Evolutionary conservation across 2,329 filamentous ascomycete genomes (phyloP), one percentile per base, ranked within the genome.

Genomic region (Ophiostoma australiae): DNA sequence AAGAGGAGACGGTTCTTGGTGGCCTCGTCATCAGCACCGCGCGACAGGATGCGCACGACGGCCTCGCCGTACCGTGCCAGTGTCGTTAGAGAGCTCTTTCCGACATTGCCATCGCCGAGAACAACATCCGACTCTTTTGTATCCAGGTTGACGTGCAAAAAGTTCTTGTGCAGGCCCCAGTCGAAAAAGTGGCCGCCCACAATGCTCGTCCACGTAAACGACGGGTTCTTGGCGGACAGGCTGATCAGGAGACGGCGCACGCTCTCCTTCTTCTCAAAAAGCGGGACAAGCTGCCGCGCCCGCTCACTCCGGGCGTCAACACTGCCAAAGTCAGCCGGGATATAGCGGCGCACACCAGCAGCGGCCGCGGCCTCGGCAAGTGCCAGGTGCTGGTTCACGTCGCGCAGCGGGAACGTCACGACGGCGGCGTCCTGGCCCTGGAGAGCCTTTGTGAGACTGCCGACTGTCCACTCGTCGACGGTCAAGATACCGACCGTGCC

Each of bases 301-400:
- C 76, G 74, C 68, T 72, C 48, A 72, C 76, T 78, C 70, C 76
- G 77, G 58, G 80, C 77, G 73, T 82, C 80, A 63, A 78, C 79
- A 76, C 79, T 81, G 69, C 80, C 80, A 71, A 78, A 82, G 75
- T 82, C 80, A 71, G 80, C 80, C 33, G 80, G 80, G 72, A 82
- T 78, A 70, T 80, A 77, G 67, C 80, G 78, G 73, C 73, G 74
- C 11, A 82, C 80, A 0, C 78, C 79, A 0, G 77, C 77, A 7
- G 76, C 78, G 1, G 80, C 80, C 8, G 80, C 80, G 15, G 80
- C 80, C 58, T 79, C 75, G 39, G 78, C 79, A 67, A 81, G 77
- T 48, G 76, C 76, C 63, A 81, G 72, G 73, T 82, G 80, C 69
- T 76, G 74, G 10, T 70, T 69, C 5, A 75, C 73, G 70, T 77